Base-by-base conservation (phyloP, 345 rosid genomes). In the Cardamine resedifolia region DNA sequence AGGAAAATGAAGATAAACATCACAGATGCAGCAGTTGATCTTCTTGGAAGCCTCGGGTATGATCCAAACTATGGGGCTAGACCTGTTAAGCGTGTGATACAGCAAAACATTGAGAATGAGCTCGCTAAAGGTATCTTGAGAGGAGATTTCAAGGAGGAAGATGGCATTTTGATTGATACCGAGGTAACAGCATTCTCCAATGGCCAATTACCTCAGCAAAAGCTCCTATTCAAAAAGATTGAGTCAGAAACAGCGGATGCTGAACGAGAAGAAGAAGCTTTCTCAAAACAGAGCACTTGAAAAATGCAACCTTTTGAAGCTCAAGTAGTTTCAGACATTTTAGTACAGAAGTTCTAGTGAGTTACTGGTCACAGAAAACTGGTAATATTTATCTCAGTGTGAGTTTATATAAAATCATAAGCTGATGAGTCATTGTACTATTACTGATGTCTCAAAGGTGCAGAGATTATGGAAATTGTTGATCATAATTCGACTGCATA, bases 51-150 rank as follows among this genome's bases (percentile, higher is more conserved):
- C 77, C 97, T 92, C 4, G 97, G 99, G 23, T 95, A 92, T 56
- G 99, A 92, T 70, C 97, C 97, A 0, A 92, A 80, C 85, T 96
- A 96, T 5, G 99, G 99, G 47, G 99, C 98, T 9, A 81, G 99
- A 77, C 98, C 99, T 0, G 98, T 96, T 30, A 96, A 96, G 84
- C 83, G 99, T 48, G 91, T 96, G 76, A 92, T 96, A 76, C 99
- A 96, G 71, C 98, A 92, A 77, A 77, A 96, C 52, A 85, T 92
- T 5, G 99, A 92, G 78, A 96, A 96, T 50, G 97, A 96, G 73
- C 91, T 92, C 3, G 99, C 99, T 9, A 96, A 87, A 81, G 98
- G 99, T 39, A 96, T 96, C 66, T 74, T 96, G 68, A 85, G 96
- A 75, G 96, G 98, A 8, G 96, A 92, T 53, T 87, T 87, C 69